phyloP scores from a whole-genome alignment of 352 stramenopile genomes.

The Pythium phragmitis region DNA sequence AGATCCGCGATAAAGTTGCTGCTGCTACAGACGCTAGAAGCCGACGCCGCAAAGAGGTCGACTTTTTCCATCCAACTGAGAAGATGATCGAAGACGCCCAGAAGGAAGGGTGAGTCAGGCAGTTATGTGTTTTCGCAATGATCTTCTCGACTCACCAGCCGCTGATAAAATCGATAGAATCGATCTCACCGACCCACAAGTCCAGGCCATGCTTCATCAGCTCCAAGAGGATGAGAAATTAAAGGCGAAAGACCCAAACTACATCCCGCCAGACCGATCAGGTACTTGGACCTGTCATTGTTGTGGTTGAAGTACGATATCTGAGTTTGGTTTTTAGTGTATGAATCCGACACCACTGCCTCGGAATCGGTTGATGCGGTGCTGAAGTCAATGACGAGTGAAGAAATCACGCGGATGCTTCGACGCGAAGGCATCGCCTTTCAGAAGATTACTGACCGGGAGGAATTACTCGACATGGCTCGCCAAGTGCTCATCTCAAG shows the following conservation, averaged over 20 bases:
- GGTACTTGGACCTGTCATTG: not conserved
- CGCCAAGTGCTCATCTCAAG: constrained; percentile 66
- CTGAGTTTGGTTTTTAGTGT: too few relatives aligned
- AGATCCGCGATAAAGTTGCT: constrained; percentile 64
- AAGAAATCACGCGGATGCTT: constrained; percentile 66
- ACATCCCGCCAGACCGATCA: constrained; percentile 20
- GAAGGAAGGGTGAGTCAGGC: constrained; percentile 55
- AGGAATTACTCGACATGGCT: constrained; percentile 74
- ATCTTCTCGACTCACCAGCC: not conserved
- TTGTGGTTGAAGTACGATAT: not conserved
- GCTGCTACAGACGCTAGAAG: constrained; percentile 47
- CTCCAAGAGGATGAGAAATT: constrained; percentile 68
- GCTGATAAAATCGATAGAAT: constrained; percentile 40
- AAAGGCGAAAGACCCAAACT: constrained; percentile 30
- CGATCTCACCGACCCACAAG: constrained; percentile 63
- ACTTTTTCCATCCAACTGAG: constrained; percentile 73
- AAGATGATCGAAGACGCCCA: constrained; percentile 82
- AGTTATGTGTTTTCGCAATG: not conserved
- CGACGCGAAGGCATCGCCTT: constrained; percentile 69
- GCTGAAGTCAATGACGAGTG: constrained; percentile 72
- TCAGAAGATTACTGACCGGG: constrained; percentile 68
- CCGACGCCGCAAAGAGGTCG: constrained; percentile 54
- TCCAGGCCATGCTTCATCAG: constrained; percentile 82
- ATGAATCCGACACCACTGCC: constrained; percentile 11
- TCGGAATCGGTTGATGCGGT: constrained; percentile 65